Evolutionary conservation across 805 yeast species (phyloP).

Genomic region (Hanseniaspora hatyaiensis): DNA sequence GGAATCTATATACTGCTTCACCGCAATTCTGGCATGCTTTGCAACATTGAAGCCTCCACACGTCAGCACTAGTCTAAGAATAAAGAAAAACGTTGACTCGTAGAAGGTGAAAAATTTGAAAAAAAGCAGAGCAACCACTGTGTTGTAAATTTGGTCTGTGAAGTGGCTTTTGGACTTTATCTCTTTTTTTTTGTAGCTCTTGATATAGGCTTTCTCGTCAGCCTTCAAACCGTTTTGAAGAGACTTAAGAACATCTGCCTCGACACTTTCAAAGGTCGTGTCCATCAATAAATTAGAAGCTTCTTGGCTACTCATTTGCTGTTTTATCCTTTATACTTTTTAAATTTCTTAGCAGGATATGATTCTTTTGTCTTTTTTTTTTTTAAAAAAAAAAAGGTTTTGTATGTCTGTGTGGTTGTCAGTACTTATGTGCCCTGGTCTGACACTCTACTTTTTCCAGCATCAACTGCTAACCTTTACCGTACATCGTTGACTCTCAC

Average conservation of each 20-base stretch:
- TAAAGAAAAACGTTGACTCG: constrained; percentile 12
- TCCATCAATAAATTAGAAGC: neutral
- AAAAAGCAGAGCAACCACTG: constrained; percentile 3
- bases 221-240: neutral
- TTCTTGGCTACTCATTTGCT: no score
- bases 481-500: no score
- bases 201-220: constrained; percentile 9
- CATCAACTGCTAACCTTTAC: no score
- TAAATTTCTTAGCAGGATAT: neutral
- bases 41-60: constrained; percentile 2
- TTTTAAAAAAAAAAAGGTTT: neutral
- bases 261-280: neutral
- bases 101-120: constrained; percentile 13
- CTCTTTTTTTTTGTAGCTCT: constrained; percentile 7
- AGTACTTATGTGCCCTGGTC: no score
- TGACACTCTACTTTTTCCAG: constrained; percentile 11
- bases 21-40: constrained; percentile 10
- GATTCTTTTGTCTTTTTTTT: neutral
- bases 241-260: neutral
- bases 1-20: neutral
- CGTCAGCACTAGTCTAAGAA: constrained; percentile 7
- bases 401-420: no score
- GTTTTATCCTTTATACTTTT: no score
- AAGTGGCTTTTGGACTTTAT: constrained; percentile 7
- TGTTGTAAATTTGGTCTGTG: constrained; percentile 1